These are phyloP conservation scores for Mimosa bimucronata DNA, from an alignment of 306 rosid genomes.

Conservation along the genomic window DNA sequence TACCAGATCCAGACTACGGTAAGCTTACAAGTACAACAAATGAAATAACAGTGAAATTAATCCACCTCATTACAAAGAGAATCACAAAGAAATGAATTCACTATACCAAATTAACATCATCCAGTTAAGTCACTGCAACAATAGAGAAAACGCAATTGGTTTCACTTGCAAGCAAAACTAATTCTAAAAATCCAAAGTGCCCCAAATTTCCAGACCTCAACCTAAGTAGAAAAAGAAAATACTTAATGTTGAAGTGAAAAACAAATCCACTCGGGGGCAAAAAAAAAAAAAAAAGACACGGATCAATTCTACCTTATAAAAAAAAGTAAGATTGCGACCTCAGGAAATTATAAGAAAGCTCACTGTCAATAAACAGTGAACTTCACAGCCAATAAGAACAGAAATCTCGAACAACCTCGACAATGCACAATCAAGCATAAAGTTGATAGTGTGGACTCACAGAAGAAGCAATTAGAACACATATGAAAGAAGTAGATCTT, in stretches of 20 bases:
- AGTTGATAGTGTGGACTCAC: slow-evolving; percentile 24
- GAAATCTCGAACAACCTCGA: background rate
- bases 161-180: slow-evolving; percentile 20
- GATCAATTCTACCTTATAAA: slow-evolving; percentile 17
- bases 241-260: slow-evolving; percentile 12
- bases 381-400: slow-evolving; percentile 19
- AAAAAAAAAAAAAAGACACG: slow-evolving; percentile 1
- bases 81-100: slow-evolving; percentile 11
- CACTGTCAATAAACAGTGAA: slow-evolving; percentile 19
- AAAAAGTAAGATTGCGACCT: no score
- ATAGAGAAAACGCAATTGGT: no score
- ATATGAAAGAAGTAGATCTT: slow-evolving; percentile 21
- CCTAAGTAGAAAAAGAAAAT: slow-evolving; percentile 14
- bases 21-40: slow-evolving; percentile 12
- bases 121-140: background rate
- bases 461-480: no score
- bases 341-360: background rate
- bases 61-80: slow-evolving; percentile 1
- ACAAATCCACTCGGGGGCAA: background rate
- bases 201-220: slow-evolving; percentile 4
- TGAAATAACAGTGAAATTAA: background rate
- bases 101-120: background rate
- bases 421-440: slow-evolving; percentile 29
- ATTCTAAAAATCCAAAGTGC: background rate
- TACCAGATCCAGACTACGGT: slow-evolving; percentile 16